A percentile compares a stretch with the other conserved stretches of the same genome.
phyloP scores from a whole-genome alignment of 208 protist species.

The Vickermania ingenoplastis region DNA sequence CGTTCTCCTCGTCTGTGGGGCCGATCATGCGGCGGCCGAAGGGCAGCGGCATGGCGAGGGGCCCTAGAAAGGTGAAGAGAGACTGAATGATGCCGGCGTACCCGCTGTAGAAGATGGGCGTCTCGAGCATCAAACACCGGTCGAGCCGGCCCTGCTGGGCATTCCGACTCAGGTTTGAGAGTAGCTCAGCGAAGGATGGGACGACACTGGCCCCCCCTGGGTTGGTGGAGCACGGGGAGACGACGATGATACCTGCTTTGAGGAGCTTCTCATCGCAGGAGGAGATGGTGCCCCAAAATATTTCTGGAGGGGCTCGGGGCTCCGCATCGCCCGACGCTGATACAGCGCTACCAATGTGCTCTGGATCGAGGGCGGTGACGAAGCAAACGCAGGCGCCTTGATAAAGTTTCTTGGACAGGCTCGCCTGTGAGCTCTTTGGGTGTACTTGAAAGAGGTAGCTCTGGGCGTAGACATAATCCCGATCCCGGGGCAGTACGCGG shows the following conservation, averaged over 20 bases:
- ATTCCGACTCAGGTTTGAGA: constrained; percentile 66
- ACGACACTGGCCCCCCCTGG: not conserved
- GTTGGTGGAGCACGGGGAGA: constrained; percentile 49
- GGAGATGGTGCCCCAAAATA: constrained; percentile 83
- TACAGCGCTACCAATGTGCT: constrained; percentile 3
- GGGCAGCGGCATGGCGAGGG: constrained; percentile 79
- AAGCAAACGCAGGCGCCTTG: constrained; percentile 77
- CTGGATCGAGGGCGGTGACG: constrained; percentile 47
- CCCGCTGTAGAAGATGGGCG: constrained; percentile 71
- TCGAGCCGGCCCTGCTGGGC: constrained; percentile 26
- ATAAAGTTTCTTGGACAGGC: constrained; percentile 35
- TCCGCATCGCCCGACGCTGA: constrained; percentile 13
- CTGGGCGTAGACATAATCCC: constrained; percentile 49
- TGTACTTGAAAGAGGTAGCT: constrained; percentile 74
- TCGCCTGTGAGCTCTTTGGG: constrained; percentile 37
- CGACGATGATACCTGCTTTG: constrained; percentile 39
- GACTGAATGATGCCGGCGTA: constrained; percentile 75
- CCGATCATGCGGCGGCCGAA: constrained; percentile 38
- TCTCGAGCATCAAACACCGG: constrained; percentile 63
- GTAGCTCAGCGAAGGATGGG: constrained; percentile 37
- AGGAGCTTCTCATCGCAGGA: constrained; percentile 51
- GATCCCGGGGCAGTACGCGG: constrained; percentile 57
- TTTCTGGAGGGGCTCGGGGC: constrained; percentile 19
- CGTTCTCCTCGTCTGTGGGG: constrained; percentile 9
- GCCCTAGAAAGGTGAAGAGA: constrained; percentile 65